Percentiles rank a stretch among this genome's conserved stretches.
Evolutionary conservation across 176 grass and related monocot species (phyloP).

Genomic region (Triticum timopheevii): DNA sequence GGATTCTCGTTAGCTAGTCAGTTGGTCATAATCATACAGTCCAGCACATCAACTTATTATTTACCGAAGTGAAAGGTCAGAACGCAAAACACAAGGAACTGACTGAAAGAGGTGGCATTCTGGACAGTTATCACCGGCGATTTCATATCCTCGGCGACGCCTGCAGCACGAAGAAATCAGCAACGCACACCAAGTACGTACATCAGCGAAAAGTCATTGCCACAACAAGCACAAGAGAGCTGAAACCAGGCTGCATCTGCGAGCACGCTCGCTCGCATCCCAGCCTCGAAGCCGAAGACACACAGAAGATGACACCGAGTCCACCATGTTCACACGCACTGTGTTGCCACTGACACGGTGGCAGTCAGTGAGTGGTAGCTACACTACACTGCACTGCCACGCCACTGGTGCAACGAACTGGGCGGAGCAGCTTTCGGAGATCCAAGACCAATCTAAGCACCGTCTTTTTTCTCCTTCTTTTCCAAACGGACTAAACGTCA

Average conservation of each 20-base stretch:
- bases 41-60: not conserved
- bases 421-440: conserved; percentile 4
- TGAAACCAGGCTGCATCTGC: not conserved
- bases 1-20: conserved; percentile 17
- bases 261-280: not conserved
- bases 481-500: not conserved
- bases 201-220: not conserved
- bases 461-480: not conserved
- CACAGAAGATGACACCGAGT: not conserved
- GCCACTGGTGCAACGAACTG: conserved; percentile 6
- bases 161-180: no score
- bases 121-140: no score
- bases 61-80: not conserved
- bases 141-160: no score
- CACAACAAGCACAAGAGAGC: not conserved
- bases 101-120: not conserved
- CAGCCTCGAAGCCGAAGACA: not conserved
- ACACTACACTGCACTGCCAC: not conserved
- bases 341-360: not conserved
- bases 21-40: not conserved
- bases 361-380: not conserved
- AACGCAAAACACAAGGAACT: not conserved
- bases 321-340: not conserved
- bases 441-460: conserved; percentile 7
- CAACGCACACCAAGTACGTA: no score